phyloP scores from a whole-genome alignment of 108 stramenopile genomes.

The Skeletonema grethae region DNA sequence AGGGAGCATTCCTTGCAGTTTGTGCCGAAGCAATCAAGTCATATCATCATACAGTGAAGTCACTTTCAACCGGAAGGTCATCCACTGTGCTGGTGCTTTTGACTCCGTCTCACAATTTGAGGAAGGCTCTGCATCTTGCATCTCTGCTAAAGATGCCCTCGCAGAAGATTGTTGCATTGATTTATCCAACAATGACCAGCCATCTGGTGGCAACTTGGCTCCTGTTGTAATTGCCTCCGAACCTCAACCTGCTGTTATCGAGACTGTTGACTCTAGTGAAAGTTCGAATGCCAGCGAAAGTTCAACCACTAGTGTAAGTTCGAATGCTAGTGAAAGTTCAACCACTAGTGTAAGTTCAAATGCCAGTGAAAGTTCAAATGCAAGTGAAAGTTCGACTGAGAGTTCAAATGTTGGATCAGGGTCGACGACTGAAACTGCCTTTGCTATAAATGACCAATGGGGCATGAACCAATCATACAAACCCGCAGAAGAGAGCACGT shows the following conservation, averaged over 20 bases:
- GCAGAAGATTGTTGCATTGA: slow-evolving; percentile 8
- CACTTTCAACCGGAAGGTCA: slow-evolving; percentile 11
- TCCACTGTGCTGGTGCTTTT: slow-evolving; percentile 11
- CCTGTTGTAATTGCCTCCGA: not conserved
- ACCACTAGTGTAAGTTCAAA: not conserved
- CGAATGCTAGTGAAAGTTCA: too few relatives aligned
- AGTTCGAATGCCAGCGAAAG: too few relatives aligned
- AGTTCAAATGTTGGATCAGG: not conserved
- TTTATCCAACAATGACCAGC: not conserved
- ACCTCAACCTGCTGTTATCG: not conserved
- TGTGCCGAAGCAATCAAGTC: slow-evolving; percentile 11
- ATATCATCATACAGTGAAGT: slow-evolving; percentile 6
- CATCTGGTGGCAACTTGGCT: not conserved
- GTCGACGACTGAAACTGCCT: not conserved
- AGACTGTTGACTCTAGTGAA: not conserved
- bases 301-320: not conserved
- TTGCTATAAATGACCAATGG: not conserved
- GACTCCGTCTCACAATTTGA: slow-evolving; percentile 4
- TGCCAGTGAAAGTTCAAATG: too few relatives aligned
- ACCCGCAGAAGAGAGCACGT: not conserved
- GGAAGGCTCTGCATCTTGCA: slow-evolving; percentile 6
- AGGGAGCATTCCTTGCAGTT: slow-evolving; percentile 3
- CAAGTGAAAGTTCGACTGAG: not conserved
- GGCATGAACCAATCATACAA: not conserved
- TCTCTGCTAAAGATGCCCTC: slow-evolving; percentile 3